Base-by-base conservation (phyloP, 371 early-diverging fungal species). In the Haplosporangium sp. region DNA sequence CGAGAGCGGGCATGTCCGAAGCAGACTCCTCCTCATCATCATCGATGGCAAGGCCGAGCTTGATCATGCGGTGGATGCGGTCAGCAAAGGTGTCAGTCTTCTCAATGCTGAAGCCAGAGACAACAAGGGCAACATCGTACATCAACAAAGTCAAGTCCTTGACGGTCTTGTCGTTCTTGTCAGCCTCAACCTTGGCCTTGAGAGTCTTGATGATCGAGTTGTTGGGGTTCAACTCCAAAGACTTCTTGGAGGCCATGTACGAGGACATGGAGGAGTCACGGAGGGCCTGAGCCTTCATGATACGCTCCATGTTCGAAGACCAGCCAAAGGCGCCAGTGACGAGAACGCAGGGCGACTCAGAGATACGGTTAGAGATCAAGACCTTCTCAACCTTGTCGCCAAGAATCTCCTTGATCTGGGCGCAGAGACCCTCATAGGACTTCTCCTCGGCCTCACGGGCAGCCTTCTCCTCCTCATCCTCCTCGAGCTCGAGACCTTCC, bases 31-130 rank as follows among this genome's bases (percentile, higher is more conserved):
- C 85, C 72, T 84, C 91, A 52, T 85, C 88, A 69, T 96, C 97
- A 82, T 96, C 96, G 69, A 98, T 93, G 84, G 90, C 88, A 45
- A 99, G 93, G 84, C 98, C 98, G 48, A 98, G 94, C 87, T 96
- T 95, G 85, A 98, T 92, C 97, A 98, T 98, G 84, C 97, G 93
- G 92, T 97, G 95, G 86, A 99, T 97, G 85, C 98, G 97, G 83
- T 85, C 86, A 62, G 97, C 92, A 81, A 98, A 98, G 73, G 87
- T 88, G 76, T 92, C 89, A 58, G 98, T 96, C 72, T 98, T 97
- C 76, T 98, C 98, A 50, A 99, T 90, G 55, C 91, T 86, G 94
- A 98, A 99, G 79, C 99, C 99, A 76, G 98, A 98, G 64, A 95
- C 88, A 80, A 99, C 89, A 64, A 98, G 88, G 50, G 99, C 86